Evolutionary conservation across 2,329 filamentous ascomycete species (phyloP).

Genomic region (Fusarium sp.): DNA sequence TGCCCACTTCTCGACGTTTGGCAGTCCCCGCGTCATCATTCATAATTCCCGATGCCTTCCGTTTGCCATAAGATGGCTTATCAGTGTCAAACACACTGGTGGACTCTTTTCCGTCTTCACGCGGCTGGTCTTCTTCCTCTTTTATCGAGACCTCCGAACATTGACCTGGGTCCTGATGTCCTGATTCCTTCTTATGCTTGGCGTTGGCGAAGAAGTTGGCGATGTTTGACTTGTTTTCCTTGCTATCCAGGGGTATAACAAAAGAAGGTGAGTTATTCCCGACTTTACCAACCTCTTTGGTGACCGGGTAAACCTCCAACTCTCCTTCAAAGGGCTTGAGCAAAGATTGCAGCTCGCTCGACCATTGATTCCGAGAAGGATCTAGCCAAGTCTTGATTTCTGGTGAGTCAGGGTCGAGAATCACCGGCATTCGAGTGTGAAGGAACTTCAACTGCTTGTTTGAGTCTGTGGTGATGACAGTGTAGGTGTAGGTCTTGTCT

Average conservation of each 20-base stretch:
- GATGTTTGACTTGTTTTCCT: constrained; percentile 91
- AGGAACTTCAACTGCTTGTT: constrained; percentile 85
- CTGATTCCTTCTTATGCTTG: constrained; percentile 51
- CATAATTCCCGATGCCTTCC: constrained; percentile 37
- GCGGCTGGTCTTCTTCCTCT: constrained; percentile 8
- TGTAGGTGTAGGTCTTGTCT: constrained; percentile 84
- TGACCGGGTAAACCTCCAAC: constrained; percentile 85
- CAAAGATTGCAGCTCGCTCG: constrained; percentile 75
- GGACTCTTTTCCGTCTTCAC: constrained; percentile 1
- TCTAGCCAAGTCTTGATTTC: constrained; percentile 80
- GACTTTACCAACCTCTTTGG: constrained; percentile 90
- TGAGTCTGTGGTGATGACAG: constrained; percentile 89
- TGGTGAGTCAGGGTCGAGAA: constrained; percentile 78
- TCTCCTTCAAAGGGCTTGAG: constrained; percentile 81
- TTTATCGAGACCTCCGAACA: background rate
- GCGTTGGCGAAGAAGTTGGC: constrained; percentile 83
- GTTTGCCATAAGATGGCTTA: constrained; percentile 27
- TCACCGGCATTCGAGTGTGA: constrained; percentile 95
- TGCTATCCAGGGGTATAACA: constrained; percentile 81
- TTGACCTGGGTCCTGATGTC: background rate
- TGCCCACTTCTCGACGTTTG: constrained; percentile 27
- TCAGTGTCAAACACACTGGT: background rate
- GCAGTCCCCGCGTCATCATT: constrained; percentile 37
- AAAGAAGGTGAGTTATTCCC: constrained; percentile 88
- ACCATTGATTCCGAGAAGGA: constrained; percentile 75